phyloP scores from a whole-genome alignment of 2,329 filamentous ascomycete species.

The Scedosporium aurantiacum region DNA sequence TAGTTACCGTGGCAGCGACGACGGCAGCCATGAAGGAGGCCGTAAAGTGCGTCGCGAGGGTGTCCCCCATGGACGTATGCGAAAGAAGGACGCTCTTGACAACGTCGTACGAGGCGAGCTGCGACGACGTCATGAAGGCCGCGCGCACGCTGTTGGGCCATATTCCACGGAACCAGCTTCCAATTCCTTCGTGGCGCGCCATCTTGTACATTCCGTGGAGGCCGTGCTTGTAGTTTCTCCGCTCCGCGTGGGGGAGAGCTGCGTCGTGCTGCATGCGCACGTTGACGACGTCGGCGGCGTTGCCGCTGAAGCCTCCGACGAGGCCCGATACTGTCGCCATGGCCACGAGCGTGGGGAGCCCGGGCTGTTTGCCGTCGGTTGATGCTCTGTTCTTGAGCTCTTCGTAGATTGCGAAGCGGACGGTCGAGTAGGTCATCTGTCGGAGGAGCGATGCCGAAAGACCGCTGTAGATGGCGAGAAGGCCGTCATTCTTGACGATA shows the following conservation, averaged over 20 bases:
- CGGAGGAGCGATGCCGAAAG: constrained; percentile 86
- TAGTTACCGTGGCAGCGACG: constrained; percentile 74
- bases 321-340: constrained; percentile 80
- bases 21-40: constrained; percentile 71
- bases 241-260: constrained; percentile 58
- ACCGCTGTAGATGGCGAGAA: constrained; percentile 78
- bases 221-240: constrained; percentile 82
- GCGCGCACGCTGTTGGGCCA: constrained; percentile 73
- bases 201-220: constrained; percentile 79
- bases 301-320: constrained; percentile 79
- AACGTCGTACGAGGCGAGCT: constrained; percentile 74
- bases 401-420: constrained; percentile 94
- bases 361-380: constrained; percentile 37
- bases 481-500: constrained; percentile 64
- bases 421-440: constrained; percentile 92
- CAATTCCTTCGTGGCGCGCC: constrained; percentile 70
- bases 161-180: constrained; percentile 71
- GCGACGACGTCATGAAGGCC: constrained; percentile 77
- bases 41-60: constrained; percentile 65
- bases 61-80: constrained; percentile 57
- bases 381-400: constrained; percentile 68
- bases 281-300: constrained; percentile 92
- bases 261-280: constrained; percentile 96
- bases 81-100: constrained; percentile 63
- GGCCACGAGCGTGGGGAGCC: constrained; percentile 65